Evolutionary conservation across 75 land plant genomes (phyloP).

Genomic region (Pinus taeda): DNA sequence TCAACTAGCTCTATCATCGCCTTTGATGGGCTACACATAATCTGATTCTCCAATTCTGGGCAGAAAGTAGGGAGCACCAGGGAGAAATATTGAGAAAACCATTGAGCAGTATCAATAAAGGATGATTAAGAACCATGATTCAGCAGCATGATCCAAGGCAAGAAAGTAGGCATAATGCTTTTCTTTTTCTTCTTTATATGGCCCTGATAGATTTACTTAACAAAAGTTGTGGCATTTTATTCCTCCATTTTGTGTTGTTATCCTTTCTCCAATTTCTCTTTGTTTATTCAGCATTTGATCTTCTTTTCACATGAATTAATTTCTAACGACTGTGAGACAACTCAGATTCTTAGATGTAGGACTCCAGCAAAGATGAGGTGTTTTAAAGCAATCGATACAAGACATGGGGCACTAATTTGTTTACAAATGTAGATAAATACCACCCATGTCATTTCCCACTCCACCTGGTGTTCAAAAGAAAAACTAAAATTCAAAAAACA

Average conservation of each 20-base stretch:
- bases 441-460: too few species aligned
- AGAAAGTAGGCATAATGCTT: constrained; percentile 56
- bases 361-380: too few species aligned
- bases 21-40: neutral
- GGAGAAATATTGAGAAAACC: constrained; percentile 36
- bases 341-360: too few species aligned
- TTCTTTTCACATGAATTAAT: neutral
- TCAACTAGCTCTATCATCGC: constrained; percentile 3
- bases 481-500: too few species aligned
- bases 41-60: constrained; percentile 11
- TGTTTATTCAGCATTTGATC: neutral
- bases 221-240: too few species aligned
- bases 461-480: too few species aligned
- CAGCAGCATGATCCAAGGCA: constrained; percentile 72
- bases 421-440: too few species aligned
- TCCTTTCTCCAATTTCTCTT: neutral
- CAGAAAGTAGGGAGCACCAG: constrained; percentile 25
- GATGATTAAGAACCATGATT: constrained; percentile 75
- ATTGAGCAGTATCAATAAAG: constrained; percentile 64
- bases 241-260: neutral
- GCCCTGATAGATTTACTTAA: too few species aligned
- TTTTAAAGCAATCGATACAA: too few species aligned
- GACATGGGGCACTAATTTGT: too few species aligned
- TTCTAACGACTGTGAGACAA: too few species aligned
- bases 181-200: neutral